phyloP scores from a whole-genome alignment of 2,329 filamentous ascomycete species.

The Arthrinium puccinioides region DNA sequence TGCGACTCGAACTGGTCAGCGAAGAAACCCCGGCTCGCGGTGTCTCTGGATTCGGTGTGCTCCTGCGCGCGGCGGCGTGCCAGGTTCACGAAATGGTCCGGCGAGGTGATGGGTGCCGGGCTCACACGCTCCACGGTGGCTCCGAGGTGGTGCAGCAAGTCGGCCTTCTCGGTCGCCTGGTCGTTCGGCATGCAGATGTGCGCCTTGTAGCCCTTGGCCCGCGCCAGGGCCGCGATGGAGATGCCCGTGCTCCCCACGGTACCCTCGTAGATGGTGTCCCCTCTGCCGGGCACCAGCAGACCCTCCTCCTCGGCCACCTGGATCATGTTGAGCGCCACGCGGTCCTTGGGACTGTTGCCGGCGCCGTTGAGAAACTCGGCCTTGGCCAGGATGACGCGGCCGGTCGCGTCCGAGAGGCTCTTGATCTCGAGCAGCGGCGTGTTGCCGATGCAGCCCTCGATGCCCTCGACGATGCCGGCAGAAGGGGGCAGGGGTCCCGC shows the following conservation, averaged over 20 bases:
- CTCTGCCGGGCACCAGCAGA: slow-evolving; percentile 67
- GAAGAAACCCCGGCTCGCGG: slow-evolving; percentile 76
- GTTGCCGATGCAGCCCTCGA: slow-evolving; percentile 88
- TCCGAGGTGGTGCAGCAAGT: slow-evolving; percentile 81
- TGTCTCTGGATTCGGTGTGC: slow-evolving; percentile 53
- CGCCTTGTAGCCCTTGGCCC: slow-evolving; percentile 81
- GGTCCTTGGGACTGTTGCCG: slow-evolving; percentile 88
- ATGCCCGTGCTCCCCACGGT: slow-evolving; percentile 96
- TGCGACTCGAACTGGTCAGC: slow-evolving; percentile 92
- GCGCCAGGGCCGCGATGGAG: slow-evolving; percentile 80
- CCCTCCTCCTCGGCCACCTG: slow-evolving; percentile 70
- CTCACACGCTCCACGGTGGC: slow-evolving; percentile 87
- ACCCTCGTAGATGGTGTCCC: slow-evolving; percentile 95
- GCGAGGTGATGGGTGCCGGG: slow-evolving; percentile 89
- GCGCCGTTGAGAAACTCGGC: slow-evolving; percentile 95
- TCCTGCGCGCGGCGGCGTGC: slow-evolving; percentile 69
- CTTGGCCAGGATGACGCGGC: slow-evolving; percentile 85
- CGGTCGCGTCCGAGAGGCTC: slow-evolving; percentile 78
- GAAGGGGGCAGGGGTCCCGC: slow-evolving; percentile 11
- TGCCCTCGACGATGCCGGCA: slow-evolving; percentile 59
- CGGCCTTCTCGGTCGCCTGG: slow-evolving; percentile 80
- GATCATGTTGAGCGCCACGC: slow-evolving; percentile 89
- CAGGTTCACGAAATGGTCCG: slow-evolving; percentile 89
- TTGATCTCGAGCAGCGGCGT: slow-evolving; percentile 84
- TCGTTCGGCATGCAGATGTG: slow-evolving; percentile 98